These are phyloP conservation scores for Actinidia arguta DNA, from an alignment of 179 eudicot species.

Conservation along the genomic window DNA sequence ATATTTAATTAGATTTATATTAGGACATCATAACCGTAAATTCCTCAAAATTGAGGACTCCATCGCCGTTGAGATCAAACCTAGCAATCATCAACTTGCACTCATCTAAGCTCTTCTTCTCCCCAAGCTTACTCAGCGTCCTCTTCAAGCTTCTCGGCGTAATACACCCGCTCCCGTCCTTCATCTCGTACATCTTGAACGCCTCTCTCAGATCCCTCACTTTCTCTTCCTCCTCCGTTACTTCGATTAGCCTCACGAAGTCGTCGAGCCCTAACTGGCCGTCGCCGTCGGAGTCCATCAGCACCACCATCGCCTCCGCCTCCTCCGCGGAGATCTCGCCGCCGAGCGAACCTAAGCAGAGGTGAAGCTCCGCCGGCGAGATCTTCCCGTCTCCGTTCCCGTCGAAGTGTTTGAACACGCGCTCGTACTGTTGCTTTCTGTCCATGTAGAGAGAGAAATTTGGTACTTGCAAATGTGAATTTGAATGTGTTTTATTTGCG, in stretches of 20 bases:
- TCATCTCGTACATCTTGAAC: constrained; percentile 43
- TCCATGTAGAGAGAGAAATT: constrained; percentile 17
- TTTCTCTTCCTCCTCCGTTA: constrained; percentile 35
- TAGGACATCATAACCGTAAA: constrained; percentile 55
- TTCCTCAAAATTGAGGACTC: constrained; percentile 53
- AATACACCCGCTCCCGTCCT: constrained; percentile 32
- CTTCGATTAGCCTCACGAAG: constrained; percentile 37
- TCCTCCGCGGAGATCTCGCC: constrained; percentile 28
- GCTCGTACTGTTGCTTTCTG: constrained; percentile 22
- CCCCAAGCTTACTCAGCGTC: constrained; percentile 47
- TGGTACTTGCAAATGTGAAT: no score
- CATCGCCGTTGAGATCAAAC: constrained; percentile 53
- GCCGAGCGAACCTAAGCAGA: constrained; percentile 22
- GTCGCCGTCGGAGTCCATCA: constrained; percentile 54
- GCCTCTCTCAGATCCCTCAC: constrained; percentile 45
- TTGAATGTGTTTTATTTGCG: no score
- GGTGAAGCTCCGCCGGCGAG: constrained; percentile 27
- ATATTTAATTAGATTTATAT: no score
- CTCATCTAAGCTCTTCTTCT: constrained; percentile 26
- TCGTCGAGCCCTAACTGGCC: constrained; percentile 47
- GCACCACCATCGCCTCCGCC: constrained; percentile 43
- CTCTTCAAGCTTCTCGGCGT: constrained; percentile 53
- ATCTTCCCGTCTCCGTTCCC: constrained; percentile 31
- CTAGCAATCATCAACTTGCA: constrained; percentile 45
- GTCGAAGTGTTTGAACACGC: constrained; percentile 31